Base-by-base conservation (phyloP, 2,329 filamentous ascomycete species). In the Colletotrichum salicis region DNA sequence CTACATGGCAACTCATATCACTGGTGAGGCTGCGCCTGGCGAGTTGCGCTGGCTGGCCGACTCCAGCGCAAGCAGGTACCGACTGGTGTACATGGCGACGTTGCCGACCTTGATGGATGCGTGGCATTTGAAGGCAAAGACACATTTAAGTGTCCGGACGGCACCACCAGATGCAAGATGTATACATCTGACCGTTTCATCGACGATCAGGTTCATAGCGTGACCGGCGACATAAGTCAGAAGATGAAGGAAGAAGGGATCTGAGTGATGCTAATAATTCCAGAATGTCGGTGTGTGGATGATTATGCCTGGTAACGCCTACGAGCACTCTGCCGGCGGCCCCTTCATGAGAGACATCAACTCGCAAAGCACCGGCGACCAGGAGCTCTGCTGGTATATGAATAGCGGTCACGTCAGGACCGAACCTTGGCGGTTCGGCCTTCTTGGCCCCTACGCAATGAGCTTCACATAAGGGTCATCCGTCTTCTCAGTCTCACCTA, bases 171-270 rank as follows among this genome's bases (percentile, higher is more conserved):
- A 37, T 72, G 70, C 33, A 72, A 72, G 22, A 72, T 72, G 70
- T 91, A 89, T 78, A 89, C 87, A 0, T 87, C 86, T 33, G 82
- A 90, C 69, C 85, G 88, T 27, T 90, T 90, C 77, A 90, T 91
- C 70, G 89, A 91, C 68, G 87, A 91, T 73, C 78, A 84, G 22
- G 83, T 87, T 29, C 88, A 91, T 76, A 90, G 89, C 74, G 61
- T 72, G 24, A 72, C 59, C 1, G 70, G 70, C 15, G 13, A 52
- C 4, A 65, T 72, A 45, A 64, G 73, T 84, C 76, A 29, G 75
- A 5, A n/a, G 19, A 76, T 73, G 19, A 33, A 22, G 76, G 8
- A 69, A 81, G 11, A 11, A 5, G 4, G 1, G 0, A 29, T 29
- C 24, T 13, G 31, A 58, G 15, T 1, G 4, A 0, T 11, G 15